phyloP scores from a whole-genome alignment of 2,329 filamentous ascomycete species.

The Pezicula rhizophila region DNA sequence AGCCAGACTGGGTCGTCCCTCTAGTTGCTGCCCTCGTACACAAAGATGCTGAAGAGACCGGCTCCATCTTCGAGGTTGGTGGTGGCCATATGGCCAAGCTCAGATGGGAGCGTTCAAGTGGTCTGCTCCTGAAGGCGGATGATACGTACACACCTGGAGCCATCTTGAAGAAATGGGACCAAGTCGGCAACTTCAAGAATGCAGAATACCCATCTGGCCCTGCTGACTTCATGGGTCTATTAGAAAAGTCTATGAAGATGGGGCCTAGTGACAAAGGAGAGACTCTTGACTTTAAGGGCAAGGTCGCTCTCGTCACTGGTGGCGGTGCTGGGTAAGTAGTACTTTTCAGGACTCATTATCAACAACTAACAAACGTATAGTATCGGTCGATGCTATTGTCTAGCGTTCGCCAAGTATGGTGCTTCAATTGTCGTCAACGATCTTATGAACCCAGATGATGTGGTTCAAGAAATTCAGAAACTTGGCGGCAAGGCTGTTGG shows the following conservation, averaged over 20 bases:
- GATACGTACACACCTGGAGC: constrained; percentile 81
- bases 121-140: constrained; percentile 85
- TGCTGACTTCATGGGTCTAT: constrained; percentile 80
- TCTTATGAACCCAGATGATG: constrained; percentile 82
- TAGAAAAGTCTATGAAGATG: constrained; percentile 79
- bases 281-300: constrained; percentile 74
- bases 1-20: constrained; percentile 92
- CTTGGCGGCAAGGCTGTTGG: constrained; percentile 83
- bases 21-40: constrained; percentile 85
- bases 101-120: constrained; percentile 88
- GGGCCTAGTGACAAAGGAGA: constrained; percentile 64
- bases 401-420: constrained; percentile 80
- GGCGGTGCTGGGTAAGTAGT: constrained; percentile 66
- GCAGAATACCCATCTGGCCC: constrained; percentile 78
- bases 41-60: constrained; percentile 75
- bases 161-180: constrained; percentile 82
- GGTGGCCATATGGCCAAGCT: constrained; percentile 90
- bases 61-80: constrained; percentile 87
- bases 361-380: constrained; percentile 34
- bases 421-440: constrained; percentile 92
- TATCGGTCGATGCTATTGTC: constrained; percentile 83
- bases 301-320: constrained; percentile 82
- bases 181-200: constrained; percentile 79
- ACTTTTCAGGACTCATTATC: background rate
- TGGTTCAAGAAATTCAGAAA: constrained; percentile 89